A percentile compares a stretch with the other conserved stretches of the same genome.
Conservation (phyloP, 2,329 filamentous ascomycete genomes). For the Phialophora macrospora region DNA sequence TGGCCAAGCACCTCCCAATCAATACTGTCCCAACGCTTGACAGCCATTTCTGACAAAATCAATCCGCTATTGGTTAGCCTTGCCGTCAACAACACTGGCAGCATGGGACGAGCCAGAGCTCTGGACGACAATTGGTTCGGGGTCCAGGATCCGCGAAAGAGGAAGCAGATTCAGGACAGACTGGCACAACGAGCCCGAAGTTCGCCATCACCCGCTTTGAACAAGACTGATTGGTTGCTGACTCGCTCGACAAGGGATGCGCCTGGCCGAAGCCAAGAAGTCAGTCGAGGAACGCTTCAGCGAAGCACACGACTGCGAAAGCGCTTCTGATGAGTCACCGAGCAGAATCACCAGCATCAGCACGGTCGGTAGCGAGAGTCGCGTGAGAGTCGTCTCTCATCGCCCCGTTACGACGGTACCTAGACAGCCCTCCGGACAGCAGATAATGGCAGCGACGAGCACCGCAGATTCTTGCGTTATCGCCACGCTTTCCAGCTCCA, state of each 20-base stretch:
- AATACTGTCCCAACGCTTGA: not conserved
- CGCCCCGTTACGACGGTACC: constrained; percentile 8
- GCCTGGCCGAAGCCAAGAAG: constrained; percentile 26
- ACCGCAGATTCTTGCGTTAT: not conserved
- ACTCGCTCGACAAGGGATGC: constrained; percentile 15
- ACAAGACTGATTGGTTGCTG: not conserved
- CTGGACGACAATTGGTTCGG: constrained; percentile 42
- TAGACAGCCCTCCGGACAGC: not conserved
- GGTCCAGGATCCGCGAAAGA: constrained; percentile 45
- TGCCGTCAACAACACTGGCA: not conserved
- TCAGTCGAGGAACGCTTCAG: constrained; percentile 22
- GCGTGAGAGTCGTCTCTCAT: not conserved
- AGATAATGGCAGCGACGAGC: constrained; percentile 1
- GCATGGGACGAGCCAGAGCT: constrained; percentile 20
- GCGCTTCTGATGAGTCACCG: not conserved
- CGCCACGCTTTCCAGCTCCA: constrained; percentile 7
- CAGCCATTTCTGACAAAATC: constrained; percentile 5
- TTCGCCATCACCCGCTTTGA: constrained; percentile 34
- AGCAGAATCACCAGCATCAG: not conserved
- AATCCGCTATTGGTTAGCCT: constrained; percentile 6
- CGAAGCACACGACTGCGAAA: constrained; percentile 7
- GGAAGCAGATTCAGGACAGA: constrained; percentile 49
- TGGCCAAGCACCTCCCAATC: not conserved
- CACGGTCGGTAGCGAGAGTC: not conserved
- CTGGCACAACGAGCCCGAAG: constrained; percentile 47